Percentiles rank a stretch among this genome's conserved stretches.
phyloP scores from a whole-genome alignment of 768 basidiomycete species.

The Grammothele lineata region DNA sequence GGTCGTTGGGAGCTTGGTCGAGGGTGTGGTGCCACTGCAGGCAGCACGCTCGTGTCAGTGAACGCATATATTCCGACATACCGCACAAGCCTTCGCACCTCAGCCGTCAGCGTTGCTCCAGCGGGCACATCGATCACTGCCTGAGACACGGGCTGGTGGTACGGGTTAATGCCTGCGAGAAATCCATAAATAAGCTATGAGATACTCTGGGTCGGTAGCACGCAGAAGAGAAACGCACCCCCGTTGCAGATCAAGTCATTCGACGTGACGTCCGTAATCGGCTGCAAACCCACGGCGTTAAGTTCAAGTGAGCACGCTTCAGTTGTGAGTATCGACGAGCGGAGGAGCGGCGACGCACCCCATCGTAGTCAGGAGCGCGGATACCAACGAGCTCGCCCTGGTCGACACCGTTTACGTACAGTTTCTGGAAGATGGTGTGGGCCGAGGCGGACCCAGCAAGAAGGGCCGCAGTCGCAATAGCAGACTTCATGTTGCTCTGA shows the following conservation, averaged over 20 bases:
- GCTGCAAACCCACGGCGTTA: too few species aligned
- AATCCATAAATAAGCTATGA: too few species aligned
- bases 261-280: constrained; percentile 51
- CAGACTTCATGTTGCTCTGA: constrained; percentile 1
- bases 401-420: constrained; percentile 50
- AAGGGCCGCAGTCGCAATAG: background rate
- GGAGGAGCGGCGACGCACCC: constrained; percentile 28
- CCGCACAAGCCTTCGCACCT: constrained; percentile 34
- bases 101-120: constrained; percentile 48
- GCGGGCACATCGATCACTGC: constrained; percentile 48
- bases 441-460: constrained; percentile 31
- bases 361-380: constrained; percentile 44
- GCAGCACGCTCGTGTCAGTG: too few species aligned
- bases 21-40: constrained; percentile 6
- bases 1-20: constrained; percentile 32
- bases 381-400: constrained; percentile 42
- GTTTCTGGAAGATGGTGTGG: constrained; percentile 52
- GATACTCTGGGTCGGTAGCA: too few species aligned
- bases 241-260: constrained; percentile 57
- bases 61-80: constrained; percentile 2
- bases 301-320: background rate
- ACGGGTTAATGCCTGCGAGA: constrained; percentile 48
- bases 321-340: background rate
- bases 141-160: constrained; percentile 41
- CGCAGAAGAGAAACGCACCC: constrained; percentile 23